A percentile compares a stretch with the other conserved stretches of the same genome.
Conservation (phyloP, 495 filamentous ascomycete genomes). For the Beverwykella pulmonaria region DNA sequence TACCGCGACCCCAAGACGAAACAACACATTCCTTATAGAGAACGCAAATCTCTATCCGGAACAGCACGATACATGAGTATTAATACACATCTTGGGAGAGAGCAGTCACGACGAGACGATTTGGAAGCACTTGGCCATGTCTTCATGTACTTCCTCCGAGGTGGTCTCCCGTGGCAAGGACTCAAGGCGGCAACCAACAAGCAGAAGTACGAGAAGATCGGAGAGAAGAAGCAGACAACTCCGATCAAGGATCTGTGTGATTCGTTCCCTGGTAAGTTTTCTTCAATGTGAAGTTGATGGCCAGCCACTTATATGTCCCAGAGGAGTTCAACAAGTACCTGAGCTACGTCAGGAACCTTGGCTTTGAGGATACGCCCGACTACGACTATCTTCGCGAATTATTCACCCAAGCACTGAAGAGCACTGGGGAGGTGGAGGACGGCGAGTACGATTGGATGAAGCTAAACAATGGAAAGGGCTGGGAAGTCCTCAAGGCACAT, state of each 20-base stretch:
- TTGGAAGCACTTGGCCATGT: constrained; percentile 95
- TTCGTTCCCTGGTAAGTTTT: constrained; percentile 73
- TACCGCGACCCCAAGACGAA: constrained; percentile 99
- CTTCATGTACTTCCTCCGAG: constrained; percentile 98
- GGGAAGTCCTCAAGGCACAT: constrained; percentile 88
- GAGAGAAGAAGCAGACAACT: constrained; percentile 99
- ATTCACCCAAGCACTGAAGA: constrained; percentile 95
- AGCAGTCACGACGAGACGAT: constrained; percentile 96
- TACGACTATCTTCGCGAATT: constrained; percentile 97
- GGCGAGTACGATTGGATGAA: constrained; percentile 99
- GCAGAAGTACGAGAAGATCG: constrained; percentile 99
- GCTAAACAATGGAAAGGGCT: constrained; percentile 90
- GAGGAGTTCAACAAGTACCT: constrained; percentile 98
- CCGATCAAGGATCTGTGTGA: constrained; percentile 96
- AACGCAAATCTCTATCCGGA: constrained; percentile 95
- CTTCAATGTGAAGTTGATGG: not conserved
- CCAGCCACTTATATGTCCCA: constrained; percentile 40
- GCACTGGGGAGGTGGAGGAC: constrained; percentile 91
- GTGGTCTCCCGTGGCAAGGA: constrained; percentile 96
- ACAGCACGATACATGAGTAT: constrained; percentile 99
- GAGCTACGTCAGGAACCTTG: constrained; percentile 94
- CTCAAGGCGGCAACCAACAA: constrained; percentile 99
- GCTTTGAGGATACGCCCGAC: constrained; percentile 97
- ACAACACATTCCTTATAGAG: constrained; percentile 97
- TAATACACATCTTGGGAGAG: constrained; percentile 95